Evolutionary conservation across 495 filamentous ascomycete species (phyloP), one percentile per base, ranked within the genome.

Genomic region (Halenospora varia): DNA sequence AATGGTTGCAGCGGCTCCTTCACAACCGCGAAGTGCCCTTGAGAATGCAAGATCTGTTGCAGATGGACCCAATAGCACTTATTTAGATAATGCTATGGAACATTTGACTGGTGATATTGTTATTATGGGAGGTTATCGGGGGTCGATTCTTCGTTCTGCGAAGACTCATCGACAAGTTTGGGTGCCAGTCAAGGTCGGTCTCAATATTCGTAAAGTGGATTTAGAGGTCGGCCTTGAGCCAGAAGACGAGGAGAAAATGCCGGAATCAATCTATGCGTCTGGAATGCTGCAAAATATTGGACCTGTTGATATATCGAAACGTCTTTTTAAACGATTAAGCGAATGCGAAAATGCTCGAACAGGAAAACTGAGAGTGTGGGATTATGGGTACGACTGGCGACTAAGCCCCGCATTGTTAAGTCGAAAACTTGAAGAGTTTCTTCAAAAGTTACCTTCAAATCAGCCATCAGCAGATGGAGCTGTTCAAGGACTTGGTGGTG

Each of bases 341-440:
- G 83, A 86, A 29, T 88, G 82, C 53, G 82, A 88, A 40, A 94
- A 93, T 59, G 83, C 83, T 2, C 71, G 78, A 40, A 79, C 77
- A 13, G 89, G 89, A 22, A 86, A 80, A 56, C 73, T 97, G 0
- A 78, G 91, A 40, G 83, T 97, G 2, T 88, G 88, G 70, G 86
- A 97, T 60, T 98, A 94, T 63, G 92, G 94, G 25, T 98, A 96
- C 66, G 93, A 98, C 69, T 98, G 93, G 93, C 82, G 94, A 25
- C 73, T 98, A 53, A 90, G 88, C 57, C 94, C 94, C 1, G 81
- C 88, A 63, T 72, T 93, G 1, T 79, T 95, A 2, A 90, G 88
- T 0, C 73, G 76, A 10, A 80, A 80, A 49, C 72, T 98, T 4
- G 80, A 87, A 24, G 66, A 75, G 25, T 96, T 88, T 59, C 74